phyloP scores from a whole-genome alignment of 257 asterid genomes.

The Scutellaria baicalensis region DNA sequence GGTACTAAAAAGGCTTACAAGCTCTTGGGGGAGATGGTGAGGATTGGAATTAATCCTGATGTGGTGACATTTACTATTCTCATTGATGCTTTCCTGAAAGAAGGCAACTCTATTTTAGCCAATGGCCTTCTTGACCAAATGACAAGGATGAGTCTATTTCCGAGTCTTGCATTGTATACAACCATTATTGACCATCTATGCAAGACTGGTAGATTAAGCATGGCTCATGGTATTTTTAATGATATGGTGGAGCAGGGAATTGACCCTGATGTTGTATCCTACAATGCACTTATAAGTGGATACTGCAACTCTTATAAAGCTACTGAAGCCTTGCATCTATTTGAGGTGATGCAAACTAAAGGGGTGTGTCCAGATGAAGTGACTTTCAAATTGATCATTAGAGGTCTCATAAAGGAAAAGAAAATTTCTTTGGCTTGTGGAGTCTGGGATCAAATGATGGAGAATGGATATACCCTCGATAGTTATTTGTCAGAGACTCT shows the following conservation, averaged over 20 bases:
- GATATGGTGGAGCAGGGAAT: conserved; percentile 68
- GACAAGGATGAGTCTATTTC: conserved; percentile 45
- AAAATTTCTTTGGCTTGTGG: conserved; percentile 62
- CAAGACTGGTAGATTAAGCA: conserved; percentile 48
- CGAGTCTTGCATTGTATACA: conserved; percentile 65
- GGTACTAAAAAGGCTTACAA: conserved; percentile 46
- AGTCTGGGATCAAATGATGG: conserved; percentile 96
- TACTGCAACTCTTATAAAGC: conserved; percentile 60
- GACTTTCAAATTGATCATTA: conserved; percentile 65
- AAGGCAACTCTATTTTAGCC: conserved; percentile 51
- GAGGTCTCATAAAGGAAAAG: conserved; percentile 71
- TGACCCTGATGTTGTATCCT: conserved; percentile 66
- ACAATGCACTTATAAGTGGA: conserved; percentile 74
- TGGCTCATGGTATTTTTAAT: conserved; percentile 51
- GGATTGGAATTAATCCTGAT: conserved; percentile 68
- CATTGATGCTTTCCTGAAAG: conserved; percentile 63
- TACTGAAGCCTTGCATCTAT: conserved; percentile 61
- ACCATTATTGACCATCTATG: conserved; percentile 64
- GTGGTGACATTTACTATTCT: conserved; percentile 74
- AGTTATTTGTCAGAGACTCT: conserved; percentile 66
- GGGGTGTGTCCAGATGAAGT: conserved; percentile 70
- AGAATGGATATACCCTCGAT: conserved; percentile 85
- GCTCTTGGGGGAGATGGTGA: conserved; percentile 66
- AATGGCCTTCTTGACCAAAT: conserved; percentile 68
- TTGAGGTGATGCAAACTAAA: conserved; percentile 60